Conservation (phyloP, 176 grass and related monocot genomes). For the maize (Zea mays) region DNA sequence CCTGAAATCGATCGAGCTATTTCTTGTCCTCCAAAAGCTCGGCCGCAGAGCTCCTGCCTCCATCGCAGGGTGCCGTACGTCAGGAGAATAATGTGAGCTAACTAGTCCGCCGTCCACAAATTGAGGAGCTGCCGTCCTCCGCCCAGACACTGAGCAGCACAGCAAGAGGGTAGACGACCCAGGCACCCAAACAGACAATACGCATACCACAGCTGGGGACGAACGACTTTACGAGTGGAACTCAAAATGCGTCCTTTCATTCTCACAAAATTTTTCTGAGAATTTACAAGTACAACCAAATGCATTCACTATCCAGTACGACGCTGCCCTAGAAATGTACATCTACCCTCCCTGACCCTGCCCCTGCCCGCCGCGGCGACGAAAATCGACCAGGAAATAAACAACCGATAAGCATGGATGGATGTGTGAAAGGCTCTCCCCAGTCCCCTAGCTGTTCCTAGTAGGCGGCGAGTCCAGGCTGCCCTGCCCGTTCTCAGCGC, state of each 20-base stretch:
- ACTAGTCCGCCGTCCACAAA: too few species aligned
- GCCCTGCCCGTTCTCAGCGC: constrained; percentile 49
- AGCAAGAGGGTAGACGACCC: not conserved
- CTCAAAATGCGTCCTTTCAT: constrained; percentile 57
- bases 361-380: constrained; percentile 1
- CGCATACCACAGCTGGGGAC: not conserved
- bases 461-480: constrained; percentile 44
- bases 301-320: constrained; percentile 46
- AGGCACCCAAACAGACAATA: not conserved
- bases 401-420: constrained; percentile 20
- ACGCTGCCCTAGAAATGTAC: constrained; percentile 65
- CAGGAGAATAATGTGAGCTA: not conserved
- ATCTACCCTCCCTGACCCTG: constrained; percentile 39
- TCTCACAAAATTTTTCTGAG: constrained; percentile 72
- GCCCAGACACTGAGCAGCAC: not conserved
- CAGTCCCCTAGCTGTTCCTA: constrained; percentile 32
- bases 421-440: not conserved
- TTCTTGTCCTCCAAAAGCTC: not conserved
- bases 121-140: not conserved
- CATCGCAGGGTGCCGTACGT: not conserved
- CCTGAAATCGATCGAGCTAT: not conserved
- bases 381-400: constrained; percentile 44
- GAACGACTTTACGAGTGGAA: not conserved
- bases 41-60: not conserved
- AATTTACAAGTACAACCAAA: constrained; percentile 74